Percentiles rank a stretch among this genome's conserved stretches.
phyloP scores from a whole-genome alignment of 2,329 filamentous ascomycete species.

The Colletotrichum graminicola region DNA sequence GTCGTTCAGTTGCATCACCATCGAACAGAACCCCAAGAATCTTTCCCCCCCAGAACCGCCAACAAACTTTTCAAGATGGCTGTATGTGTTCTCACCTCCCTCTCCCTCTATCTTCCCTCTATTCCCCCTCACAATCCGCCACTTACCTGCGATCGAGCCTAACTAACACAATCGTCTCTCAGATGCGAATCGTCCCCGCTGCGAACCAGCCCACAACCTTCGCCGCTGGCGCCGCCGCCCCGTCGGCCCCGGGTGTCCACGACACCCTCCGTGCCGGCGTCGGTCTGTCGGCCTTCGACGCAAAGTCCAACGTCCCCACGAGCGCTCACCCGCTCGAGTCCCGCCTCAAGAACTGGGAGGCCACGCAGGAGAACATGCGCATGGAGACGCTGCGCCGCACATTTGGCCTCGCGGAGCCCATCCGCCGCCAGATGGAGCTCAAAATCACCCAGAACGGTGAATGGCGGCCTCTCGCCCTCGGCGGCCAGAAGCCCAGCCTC shows the following conservation, averaged over 20 bases:
- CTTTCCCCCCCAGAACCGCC: background rate
- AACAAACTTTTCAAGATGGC: constrained; percentile 57
- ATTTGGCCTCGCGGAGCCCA: constrained; percentile 92
- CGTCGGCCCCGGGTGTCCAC: constrained; percentile 92
- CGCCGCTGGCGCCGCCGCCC: constrained; percentile 78
- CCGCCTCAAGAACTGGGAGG: constrained; percentile 89
- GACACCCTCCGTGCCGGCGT: constrained; percentile 92
- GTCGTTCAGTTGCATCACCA: constrained; percentile 23
- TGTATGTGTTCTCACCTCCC: constrained; percentile 50
- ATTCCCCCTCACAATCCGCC: constrained; percentile 4
- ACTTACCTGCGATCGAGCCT: constrained; percentile 23
- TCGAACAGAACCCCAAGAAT: background rate
- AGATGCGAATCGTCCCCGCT: constrained; percentile 86
- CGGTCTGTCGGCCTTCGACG: constrained; percentile 68
- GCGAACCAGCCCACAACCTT: constrained; percentile 74
- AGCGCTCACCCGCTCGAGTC: constrained; percentile 88
- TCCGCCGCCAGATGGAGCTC: constrained; percentile 94
- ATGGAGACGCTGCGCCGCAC: constrained; percentile 89
- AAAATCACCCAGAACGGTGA: constrained; percentile 85
- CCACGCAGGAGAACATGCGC: constrained; percentile 87
- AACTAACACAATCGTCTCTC: constrained; percentile 25
- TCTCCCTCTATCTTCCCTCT: background rate
- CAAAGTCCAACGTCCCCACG: constrained; percentile 56
- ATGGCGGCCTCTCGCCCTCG: constrained; percentile 81
- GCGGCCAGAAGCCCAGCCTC: constrained; percentile 71